Evolutionary conservation across 139 green algal species (phyloP).

Genomic region (Chlorokybus atmophyticus): DNA sequence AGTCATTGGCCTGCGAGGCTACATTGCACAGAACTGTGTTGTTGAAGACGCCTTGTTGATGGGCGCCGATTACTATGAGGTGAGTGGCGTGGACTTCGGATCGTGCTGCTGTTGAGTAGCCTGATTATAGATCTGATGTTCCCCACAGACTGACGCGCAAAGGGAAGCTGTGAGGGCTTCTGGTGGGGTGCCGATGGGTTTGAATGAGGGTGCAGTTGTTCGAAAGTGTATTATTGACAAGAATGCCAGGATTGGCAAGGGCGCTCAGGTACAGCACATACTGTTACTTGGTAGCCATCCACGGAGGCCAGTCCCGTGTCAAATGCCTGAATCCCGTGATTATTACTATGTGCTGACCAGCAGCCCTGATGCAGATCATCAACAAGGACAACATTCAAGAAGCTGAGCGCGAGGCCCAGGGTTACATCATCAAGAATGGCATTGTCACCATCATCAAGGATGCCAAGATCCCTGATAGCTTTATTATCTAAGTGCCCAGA

Average conservation of each 20-base stretch:
- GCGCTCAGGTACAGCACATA: constrained; percentile 26
- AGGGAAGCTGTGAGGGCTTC: not conserved
- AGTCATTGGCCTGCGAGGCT: constrained; percentile 62
- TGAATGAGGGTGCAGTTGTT: constrained; percentile 19
- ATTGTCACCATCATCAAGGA: constrained; percentile 94
- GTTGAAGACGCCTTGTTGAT: constrained; percentile 67
- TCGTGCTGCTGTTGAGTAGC: too few relatives aligned
- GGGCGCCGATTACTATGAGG: constrained; percentile 52
- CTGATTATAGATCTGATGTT: too few relatives aligned
- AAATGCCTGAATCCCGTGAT: too few relatives aligned
- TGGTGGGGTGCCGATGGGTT: constrained; percentile 20
- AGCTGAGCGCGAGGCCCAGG: constrained; percentile 65
- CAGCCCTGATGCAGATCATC: too few relatives aligned
- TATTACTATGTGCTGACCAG: too few relatives aligned
- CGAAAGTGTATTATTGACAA: constrained; percentile 27
- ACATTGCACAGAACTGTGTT: constrained; percentile 39
- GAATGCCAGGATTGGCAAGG: constrained; percentile 27
- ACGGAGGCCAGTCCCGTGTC: too few relatives aligned
- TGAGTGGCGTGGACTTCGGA: too few relatives aligned
- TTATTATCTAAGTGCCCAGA: constrained; percentile 66
- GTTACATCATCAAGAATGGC: constrained; percentile 84
- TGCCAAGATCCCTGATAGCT: constrained; percentile 60
- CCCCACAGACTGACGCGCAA: constrained; percentile 16
- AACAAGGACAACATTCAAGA: constrained; percentile 69
- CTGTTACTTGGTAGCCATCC: too few relatives aligned